phyloP scores from a whole-genome alignment of 2,329 filamentous ascomycete species.

The Talaromyces sp. region DNA sequence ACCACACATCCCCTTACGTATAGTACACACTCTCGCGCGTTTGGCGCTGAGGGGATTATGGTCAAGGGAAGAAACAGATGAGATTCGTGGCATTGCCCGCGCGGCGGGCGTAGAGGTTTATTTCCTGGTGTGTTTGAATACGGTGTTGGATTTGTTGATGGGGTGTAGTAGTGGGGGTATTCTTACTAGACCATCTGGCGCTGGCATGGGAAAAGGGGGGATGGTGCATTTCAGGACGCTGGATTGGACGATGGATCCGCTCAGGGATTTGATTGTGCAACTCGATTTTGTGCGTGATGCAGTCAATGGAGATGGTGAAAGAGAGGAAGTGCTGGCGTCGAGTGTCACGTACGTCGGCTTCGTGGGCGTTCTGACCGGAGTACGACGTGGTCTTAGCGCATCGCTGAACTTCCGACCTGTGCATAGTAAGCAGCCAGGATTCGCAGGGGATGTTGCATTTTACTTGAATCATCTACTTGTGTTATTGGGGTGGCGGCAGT shows the following conservation, averaged over 20 bases:
- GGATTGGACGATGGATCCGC: constrained; percentile 54
- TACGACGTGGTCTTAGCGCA: constrained; percentile 45
- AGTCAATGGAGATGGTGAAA: not conserved
- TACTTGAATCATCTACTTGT: constrained; percentile 52
- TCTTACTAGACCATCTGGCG: constrained; percentile 17
- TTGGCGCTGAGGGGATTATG: constrained; percentile 52
- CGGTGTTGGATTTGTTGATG: constrained; percentile 61
- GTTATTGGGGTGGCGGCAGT: constrained; percentile 52
- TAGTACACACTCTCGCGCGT: constrained; percentile 40
- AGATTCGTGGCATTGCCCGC: constrained; percentile 57
- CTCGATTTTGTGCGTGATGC: constrained; percentile 47
- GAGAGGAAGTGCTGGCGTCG: constrained; percentile 38
- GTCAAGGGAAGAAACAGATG: constrained; percentile 56
- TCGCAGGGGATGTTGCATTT: constrained; percentile 35
- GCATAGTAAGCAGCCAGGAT: constrained; percentile 40
- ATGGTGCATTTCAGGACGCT: constrained; percentile 45
- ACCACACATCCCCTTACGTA: constrained; percentile 25
- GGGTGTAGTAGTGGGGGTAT: constrained; percentile 62
- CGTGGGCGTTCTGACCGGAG: constrained; percentile 50
- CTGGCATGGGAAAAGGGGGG: not conserved
- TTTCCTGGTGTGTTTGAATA: constrained; percentile 61
- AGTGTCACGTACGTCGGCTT: constrained; percentile 51
- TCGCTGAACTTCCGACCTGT: constrained; percentile 53
- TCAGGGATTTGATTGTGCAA: constrained; percentile 51
- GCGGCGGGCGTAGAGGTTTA: constrained; percentile 55